phyloP scores from a whole-genome alignment of 1,284 basidiomycete species.

The Austroboletus rostrupii region DNA sequence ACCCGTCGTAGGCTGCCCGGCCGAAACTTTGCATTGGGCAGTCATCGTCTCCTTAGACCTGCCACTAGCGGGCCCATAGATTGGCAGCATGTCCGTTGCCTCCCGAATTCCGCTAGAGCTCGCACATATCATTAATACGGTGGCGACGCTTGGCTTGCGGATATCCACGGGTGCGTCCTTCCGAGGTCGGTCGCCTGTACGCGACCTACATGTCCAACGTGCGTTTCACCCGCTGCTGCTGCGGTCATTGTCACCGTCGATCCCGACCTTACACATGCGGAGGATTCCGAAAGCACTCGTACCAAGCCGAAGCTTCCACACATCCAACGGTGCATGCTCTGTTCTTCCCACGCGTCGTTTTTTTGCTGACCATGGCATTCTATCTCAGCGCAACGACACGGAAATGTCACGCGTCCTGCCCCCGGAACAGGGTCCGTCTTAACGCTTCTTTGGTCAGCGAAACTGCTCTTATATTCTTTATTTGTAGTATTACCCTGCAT shows the following conservation, averaged over 20 bases:
- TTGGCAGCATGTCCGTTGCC: slow-evolving; percentile 5
- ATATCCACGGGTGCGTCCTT: background rate
- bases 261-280: background rate
- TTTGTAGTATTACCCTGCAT: slow-evolving; percentile 75
- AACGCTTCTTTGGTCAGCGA: background rate
- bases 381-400: slow-evolving; percentile 34
- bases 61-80: background rate
- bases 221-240: slow-evolving; percentile 7
- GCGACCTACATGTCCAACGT: background rate
- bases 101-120: slow-evolving; percentile 10
- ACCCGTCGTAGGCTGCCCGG: slow-evolving; percentile 1
- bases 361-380: background rate
- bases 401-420: slow-evolving; percentile 42
- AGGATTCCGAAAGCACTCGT: background rate
- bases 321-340: slow-evolving; percentile 14
- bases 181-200: background rate
- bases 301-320: slow-evolving; percentile 15
- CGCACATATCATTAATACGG: slow-evolving; percentile 10
- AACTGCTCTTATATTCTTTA: background rate
- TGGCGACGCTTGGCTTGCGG: slow-evolving; percentile 8
- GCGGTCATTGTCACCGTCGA: background rate
- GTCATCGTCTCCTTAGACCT: background rate
- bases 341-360: background rate
- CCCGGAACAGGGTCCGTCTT: slow-evolving; percentile 63
- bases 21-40: background rate